Base-by-base conservation (phyloP, 257 asterid species). In the Jaltomata sinuosa region DNA sequence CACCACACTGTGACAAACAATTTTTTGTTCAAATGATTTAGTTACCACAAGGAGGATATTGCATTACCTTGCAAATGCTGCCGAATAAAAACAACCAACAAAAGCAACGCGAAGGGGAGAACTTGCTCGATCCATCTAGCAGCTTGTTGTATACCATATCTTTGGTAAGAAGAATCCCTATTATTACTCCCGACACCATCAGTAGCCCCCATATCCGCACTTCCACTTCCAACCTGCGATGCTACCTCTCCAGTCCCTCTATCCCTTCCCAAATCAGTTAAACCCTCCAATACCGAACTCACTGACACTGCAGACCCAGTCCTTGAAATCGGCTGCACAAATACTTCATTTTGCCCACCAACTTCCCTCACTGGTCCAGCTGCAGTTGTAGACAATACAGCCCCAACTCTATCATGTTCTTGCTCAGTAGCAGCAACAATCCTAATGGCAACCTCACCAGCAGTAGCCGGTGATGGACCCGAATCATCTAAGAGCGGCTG, bases 81-180 rank as follows among this genome's bases (percentile, higher is more conserved):
- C 2, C 97, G 97, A 54, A 94, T 92, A 87, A 94, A 94, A 79
- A 94, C 97, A 84, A 92, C 86, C 94, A 94, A 84, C 84, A 94
- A 89, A 64, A 94, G 92, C 94, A 94, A 93, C 9, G 95, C 83
- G 89, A 92, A 94, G 0, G 98, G 97, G 84, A 94, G 95, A 78
- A 91, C 88, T 85, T 93, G 97, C 89, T 94, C 98, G 57, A 94
- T 94, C 97, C 95, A 93, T 76, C 97, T 89, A 85, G 97, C 97
- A 85, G 93, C 97, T 86, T 93, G 97, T 83, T 93, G 98, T 84
- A 94, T 91, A 87, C 92, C 98, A 77, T 94, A 93, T 89, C 97
- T 88, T 87, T 94, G 98, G 89, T 93, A 92, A 74, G 98, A 92
- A 82, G 98, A 91, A 79, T 90, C 97, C 89, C 97, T 90, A 81